phyloP scores from a whole-genome alignment of 2,329 filamentous ascomycete species.

The Eutypa lata region DNA sequence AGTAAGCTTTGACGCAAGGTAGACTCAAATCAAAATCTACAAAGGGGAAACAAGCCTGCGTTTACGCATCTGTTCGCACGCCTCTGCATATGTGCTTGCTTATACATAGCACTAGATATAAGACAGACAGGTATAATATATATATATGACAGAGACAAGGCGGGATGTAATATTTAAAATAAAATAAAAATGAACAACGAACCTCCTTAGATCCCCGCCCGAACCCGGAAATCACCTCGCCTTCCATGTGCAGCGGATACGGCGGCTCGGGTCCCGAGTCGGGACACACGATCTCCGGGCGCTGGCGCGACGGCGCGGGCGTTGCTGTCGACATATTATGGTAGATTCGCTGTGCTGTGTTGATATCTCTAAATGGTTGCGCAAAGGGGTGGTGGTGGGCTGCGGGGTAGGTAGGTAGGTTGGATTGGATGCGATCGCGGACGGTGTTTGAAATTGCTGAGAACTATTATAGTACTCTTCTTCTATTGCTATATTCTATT shows the following conservation, averaged over 20 bases:
- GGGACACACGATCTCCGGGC: slow-evolving; percentile 70
- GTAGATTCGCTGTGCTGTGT: background rate
- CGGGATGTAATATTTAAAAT: too few relatives aligned
- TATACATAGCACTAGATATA: too few relatives aligned
- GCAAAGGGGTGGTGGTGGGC: background rate
- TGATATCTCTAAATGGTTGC: background rate
- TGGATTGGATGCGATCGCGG: too few relatives aligned
- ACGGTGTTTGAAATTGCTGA: too few relatives aligned
- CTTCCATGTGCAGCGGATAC: slow-evolving; percentile 80
- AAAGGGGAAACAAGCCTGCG: too few relatives aligned
- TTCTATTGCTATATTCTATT: too few relatives aligned
- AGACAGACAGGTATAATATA: background rate
- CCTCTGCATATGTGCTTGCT: too few relatives aligned
- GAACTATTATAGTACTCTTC: too few relatives aligned
- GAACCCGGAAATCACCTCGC: slow-evolving; percentile 88
- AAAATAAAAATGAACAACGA: slow-evolving; percentile 26
- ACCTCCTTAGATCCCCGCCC: slow-evolving; percentile 92
- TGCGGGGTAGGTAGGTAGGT: too few relatives aligned
- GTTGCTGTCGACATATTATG: background rate
- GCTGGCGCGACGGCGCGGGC: slow-evolving; percentile 30
- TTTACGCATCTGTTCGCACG: too few relatives aligned
- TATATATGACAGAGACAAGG: background rate
- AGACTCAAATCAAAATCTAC: too few relatives aligned
- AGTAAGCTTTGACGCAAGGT: too few relatives aligned
- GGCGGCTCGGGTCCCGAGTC: slow-evolving; percentile 71